Evolutionary conservation across 352 stramenopile genomes (phyloP), one percentile per base, ranked within the genome.

Genomic region (Globisporangium alternatum): DNA sequence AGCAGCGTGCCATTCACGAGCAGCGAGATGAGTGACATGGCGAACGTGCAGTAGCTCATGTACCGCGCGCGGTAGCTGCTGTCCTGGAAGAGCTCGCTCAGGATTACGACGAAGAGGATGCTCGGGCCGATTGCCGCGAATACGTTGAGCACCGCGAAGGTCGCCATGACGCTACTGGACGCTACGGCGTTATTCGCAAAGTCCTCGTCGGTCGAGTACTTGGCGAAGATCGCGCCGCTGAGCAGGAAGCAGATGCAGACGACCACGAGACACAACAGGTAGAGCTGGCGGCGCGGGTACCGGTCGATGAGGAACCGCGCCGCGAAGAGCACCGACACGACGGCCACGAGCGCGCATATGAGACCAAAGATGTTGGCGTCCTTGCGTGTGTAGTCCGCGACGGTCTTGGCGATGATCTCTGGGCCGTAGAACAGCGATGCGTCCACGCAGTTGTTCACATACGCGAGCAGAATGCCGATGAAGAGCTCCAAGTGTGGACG

Each of bases 31-130:
- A 92, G 76, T 56, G 86, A 95, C 86, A 95, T 95, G 44, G 84
- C 70, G 66, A 95, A 95, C 44, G 86, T 95, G 66, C 86, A 95
- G 74, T 92, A 93, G 77, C 86, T 93, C 84, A 93, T 95, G 78
- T 91, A 93, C 22, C 75, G 69, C 30, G 86, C 86, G 21, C 86
- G 86, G 64, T 93, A 90, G 68, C 74, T 89, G 64, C 75, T 88
- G 74, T 92, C 80, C 52, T 87, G 81, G 62, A 95, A 95, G 37
- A 95, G 73, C 64, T 95, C 86, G 47, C 80, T 92, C 28, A 95
- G 71, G 66, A 95, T 93, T 2, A 95, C 81, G 47, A 95, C 78
- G 31, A 95, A 95, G 17, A 93, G 74, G 56, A 91, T 82, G 63
- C 81, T 91, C 37, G 86, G 83, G 2, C 86, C 86, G 31, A 92